These are phyloP conservation scores for Cercospora berteroae DNA, from an alignment of 2,329 filamentous ascomycete genomes.

Conservation along the genomic window DNA sequence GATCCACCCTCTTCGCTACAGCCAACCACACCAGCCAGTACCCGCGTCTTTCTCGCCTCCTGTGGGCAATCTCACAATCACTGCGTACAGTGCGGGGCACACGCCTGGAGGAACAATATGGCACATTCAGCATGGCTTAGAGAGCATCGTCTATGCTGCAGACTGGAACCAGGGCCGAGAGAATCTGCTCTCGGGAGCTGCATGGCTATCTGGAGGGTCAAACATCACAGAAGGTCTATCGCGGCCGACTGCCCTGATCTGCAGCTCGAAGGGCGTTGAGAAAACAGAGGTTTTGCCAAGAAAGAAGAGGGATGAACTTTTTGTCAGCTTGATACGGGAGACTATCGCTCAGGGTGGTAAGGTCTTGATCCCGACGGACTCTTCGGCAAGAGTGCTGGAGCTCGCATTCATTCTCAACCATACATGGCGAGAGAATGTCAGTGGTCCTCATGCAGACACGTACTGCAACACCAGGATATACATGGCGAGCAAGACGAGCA, in stretches of 20 bases:
- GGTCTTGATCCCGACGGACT: constrained; percentile 90
- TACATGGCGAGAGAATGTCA: constrained; percentile 66
- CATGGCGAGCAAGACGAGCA: constrained; percentile 79
- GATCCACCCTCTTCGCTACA: constrained; percentile 93
- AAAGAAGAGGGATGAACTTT: constrained; percentile 77
- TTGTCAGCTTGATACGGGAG: constrained; percentile 76
- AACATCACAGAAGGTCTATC: constrained; percentile 92
- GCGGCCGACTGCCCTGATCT: constrained; percentile 90
- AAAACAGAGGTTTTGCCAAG: constrained; percentile 63
- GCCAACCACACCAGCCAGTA: constrained; percentile 87
- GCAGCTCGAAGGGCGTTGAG: constrained; percentile 79
- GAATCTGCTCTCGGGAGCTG: constrained; percentile 88
- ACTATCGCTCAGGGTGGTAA: constrained; percentile 81
- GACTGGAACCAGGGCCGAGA: constrained; percentile 99
- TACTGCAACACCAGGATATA: constrained; percentile 63
- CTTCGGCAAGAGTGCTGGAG: constrained; percentile 89
- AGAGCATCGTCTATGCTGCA: constrained; percentile 95
- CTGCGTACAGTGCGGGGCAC: constrained; percentile 93
- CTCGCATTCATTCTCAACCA: constrained; percentile 89
- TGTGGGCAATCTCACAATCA: constrained; percentile 87
- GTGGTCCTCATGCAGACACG: constrained; percentile 41
- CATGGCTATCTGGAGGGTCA: constrained; percentile 85
- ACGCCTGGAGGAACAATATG: constrained; percentile 96
- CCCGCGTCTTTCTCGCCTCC: constrained; percentile 85
- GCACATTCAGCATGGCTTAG: constrained; percentile 95